Conservation (phyloP, 208 protist species). For the Leishmania braziliensis region DNA sequence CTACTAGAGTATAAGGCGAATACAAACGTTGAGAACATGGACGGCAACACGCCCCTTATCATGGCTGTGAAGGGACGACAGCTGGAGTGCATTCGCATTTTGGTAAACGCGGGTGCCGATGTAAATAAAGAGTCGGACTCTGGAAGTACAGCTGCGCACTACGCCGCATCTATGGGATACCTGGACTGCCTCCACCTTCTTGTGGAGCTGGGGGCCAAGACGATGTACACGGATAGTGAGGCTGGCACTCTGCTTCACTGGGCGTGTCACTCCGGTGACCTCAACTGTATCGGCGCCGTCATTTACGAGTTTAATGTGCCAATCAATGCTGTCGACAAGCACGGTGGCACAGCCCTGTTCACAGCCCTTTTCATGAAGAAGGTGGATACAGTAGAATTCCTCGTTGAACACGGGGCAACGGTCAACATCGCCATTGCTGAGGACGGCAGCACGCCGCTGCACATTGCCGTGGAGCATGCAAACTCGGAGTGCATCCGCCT, state of each 20-base stretch:
- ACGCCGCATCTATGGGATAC: conserved; percentile 80
- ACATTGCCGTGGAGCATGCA: conserved; percentile 83
- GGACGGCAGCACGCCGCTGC: conserved; percentile 83
- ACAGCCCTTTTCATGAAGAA: conserved; percentile 88
- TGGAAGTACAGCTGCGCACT: conserved; percentile 75
- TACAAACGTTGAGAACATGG: conserved; percentile 77
- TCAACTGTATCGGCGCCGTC: conserved; percentile 74
- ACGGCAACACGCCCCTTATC: conserved; percentile 85
- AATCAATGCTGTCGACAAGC: conserved; percentile 68
- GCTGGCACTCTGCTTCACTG: conserved; percentile 86
- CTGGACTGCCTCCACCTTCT: conserved; percentile 70
- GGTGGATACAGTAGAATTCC: conserved; percentile 75
- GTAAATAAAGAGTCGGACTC: conserved; percentile 60
- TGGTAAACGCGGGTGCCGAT: conserved; percentile 72
- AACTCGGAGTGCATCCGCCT: conserved; percentile 74
- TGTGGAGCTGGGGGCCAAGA: conserved; percentile 61
- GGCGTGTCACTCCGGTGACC: conserved; percentile 80
- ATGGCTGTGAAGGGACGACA: conserved; percentile 82
- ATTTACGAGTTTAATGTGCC: conserved; percentile 84
- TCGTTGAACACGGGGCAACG: conserved; percentile 86
- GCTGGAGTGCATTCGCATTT: conserved; percentile 53
- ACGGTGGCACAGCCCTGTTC: conserved; percentile 86
- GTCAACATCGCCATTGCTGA: conserved; percentile 53
- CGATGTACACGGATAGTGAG: conserved; percentile 48
- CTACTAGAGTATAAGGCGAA: conserved; percentile 62